Evolutionary conservation across 805 yeast genomes (phyloP).

Genomic region (Barnettozyma wickerhamii): DNA sequence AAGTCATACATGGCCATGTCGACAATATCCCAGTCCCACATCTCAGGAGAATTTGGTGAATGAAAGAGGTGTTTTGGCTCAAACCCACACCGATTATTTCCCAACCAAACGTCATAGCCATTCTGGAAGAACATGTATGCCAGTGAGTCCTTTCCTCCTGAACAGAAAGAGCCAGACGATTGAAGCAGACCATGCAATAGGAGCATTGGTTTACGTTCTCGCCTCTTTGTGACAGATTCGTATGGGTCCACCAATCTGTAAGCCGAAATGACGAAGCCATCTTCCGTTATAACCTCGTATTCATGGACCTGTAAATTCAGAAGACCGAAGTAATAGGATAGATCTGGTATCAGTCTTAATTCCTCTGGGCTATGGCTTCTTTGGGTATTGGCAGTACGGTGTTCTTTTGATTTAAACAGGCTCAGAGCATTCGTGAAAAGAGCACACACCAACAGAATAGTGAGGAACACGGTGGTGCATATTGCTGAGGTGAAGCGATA

Average conservation of each 20-base stretch:
- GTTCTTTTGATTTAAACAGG: background rate
- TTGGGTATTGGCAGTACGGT: too few relatives aligned
- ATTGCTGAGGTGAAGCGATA: slow-evolving; percentile 13
- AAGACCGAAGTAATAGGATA: slow-evolving; percentile 63
- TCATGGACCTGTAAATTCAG: slow-evolving; percentile 57
- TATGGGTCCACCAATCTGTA: slow-evolving; percentile 56
- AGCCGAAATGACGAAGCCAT: slow-evolving; percentile 70
- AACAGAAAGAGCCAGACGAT: slow-evolving; percentile 79
- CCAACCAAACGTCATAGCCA: slow-evolving; percentile 88
- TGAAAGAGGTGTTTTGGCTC: slow-evolving; percentile 57
- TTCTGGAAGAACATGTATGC: slow-evolving; percentile 50
- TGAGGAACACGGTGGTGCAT: slow-evolving; percentile 14
- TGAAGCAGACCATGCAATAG: slow-evolving; percentile 85
- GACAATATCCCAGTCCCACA: slow-evolving; percentile 94
- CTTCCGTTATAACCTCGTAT: slow-evolving; percentile 63
- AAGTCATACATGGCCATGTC: slow-evolving; percentile 79
- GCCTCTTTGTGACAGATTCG: slow-evolving; percentile 21
- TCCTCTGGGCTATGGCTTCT: slow-evolving; percentile 25
- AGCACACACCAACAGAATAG: slow-evolving; percentile 14
- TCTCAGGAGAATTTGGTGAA: slow-evolving; percentile 39
- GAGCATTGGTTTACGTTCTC: slow-evolving; percentile 55
- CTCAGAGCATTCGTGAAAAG: slow-evolving; percentile 5
- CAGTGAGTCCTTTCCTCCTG: slow-evolving; percentile 76
- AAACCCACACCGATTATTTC: slow-evolving; percentile 87
- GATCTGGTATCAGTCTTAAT: slow-evolving; percentile 41